phyloP scores from a whole-genome alignment of 176 grass and related monocot genomes.

The Stipa capillata region DNA sequence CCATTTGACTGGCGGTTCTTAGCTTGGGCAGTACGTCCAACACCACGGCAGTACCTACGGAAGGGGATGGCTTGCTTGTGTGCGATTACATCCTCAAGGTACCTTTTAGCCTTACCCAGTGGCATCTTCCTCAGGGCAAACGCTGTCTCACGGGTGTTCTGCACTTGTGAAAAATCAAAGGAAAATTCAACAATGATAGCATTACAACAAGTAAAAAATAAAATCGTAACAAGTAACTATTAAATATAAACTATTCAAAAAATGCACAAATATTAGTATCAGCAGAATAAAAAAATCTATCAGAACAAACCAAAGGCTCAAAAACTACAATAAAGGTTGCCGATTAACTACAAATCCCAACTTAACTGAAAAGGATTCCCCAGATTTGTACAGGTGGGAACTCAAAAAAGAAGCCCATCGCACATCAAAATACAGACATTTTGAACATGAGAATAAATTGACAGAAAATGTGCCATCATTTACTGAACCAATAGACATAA shows the following conservation, averaged over 20 bases:
- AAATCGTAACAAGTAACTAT: too few relatives aligned
- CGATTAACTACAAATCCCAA: not conserved
- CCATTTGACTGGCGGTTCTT: constrained; percentile 71
- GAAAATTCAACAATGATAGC: not conserved
- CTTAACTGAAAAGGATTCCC: not conserved
- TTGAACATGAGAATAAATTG: too few relatives aligned
- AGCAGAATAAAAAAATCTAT: too few relatives aligned
- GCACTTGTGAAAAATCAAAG: not conserved
- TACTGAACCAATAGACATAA: constrained; percentile 49
- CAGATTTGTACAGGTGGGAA: not conserved
- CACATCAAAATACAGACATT: not conserved
- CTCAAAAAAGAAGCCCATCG: not conserved
- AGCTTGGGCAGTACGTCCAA: constrained; percentile 82
- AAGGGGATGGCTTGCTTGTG: constrained; percentile 98
- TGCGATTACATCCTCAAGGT: constrained; percentile 87
- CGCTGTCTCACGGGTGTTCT: constrained; percentile 93
- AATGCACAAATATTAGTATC: too few relatives aligned
- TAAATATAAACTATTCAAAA: too few relatives aligned
- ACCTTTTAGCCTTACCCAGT: constrained; percentile 73
- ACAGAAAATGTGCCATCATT: constrained; percentile 32
- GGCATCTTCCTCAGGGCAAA: constrained; percentile 61
- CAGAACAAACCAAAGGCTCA: too few relatives aligned
- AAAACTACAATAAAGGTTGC: not conserved
- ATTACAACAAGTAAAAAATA: not conserved
- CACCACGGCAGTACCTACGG: constrained; percentile 74